These are phyloP conservation scores for Albophoma yamanashiensis DNA, from an alignment of 2,329 filamentous ascomycete species.

Conservation along the genomic window DNA sequence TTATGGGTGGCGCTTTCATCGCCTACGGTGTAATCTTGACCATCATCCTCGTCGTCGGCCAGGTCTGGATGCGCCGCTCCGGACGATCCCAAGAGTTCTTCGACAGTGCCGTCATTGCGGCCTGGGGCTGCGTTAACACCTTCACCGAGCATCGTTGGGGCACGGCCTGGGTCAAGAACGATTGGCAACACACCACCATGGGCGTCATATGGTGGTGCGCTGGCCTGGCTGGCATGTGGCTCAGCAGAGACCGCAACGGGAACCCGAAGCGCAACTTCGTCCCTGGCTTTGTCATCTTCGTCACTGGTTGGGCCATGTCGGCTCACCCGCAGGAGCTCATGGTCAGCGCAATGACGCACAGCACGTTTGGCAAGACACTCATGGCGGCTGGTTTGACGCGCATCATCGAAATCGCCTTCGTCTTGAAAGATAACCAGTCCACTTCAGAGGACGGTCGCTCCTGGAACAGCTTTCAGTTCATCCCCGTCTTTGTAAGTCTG, in stretches of 20 bases:
- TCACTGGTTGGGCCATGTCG: slow-evolving; percentile 96
- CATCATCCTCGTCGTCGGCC: slow-evolving; percentile 77
- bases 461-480: slow-evolving; percentile 49
- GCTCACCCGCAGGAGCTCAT: slow-evolving; percentile 76
- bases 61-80: slow-evolving; percentile 71
- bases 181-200: slow-evolving; percentile 98
- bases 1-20: slow-evolving; percentile 96
- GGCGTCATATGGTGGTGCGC: slow-evolving; percentile 98
- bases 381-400: slow-evolving; percentile 81
- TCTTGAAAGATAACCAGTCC: slow-evolving; percentile 62
- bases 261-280: slow-evolving; percentile 86
- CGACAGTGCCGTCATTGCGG: slow-evolving; percentile 80
- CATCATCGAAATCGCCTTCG: slow-evolving; percentile 84
- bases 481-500: slow-evolving; percentile 44
- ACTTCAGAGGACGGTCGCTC: slow-evolving; percentile 57
- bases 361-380: slow-evolving; percentile 85
- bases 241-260: slow-evolving; percentile 75
- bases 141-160: slow-evolving; percentile 98
- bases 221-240: slow-evolving; percentile 82
- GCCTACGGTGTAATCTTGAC: slow-evolving; percentile 84
- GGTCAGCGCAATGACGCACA: slow-evolving; percentile 80
- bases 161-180: slow-evolving; percentile 76
- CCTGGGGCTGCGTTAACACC: slow-evolving; percentile 95
- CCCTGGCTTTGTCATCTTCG: slow-evolving; percentile 77
- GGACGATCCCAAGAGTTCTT: slow-evolving; percentile 95